Evolutionary conservation across 345 rosid genomes (phyloP), one percentile per base, ranked within the genome.

Genomic region (Arabidopsis arenosa): DNA sequence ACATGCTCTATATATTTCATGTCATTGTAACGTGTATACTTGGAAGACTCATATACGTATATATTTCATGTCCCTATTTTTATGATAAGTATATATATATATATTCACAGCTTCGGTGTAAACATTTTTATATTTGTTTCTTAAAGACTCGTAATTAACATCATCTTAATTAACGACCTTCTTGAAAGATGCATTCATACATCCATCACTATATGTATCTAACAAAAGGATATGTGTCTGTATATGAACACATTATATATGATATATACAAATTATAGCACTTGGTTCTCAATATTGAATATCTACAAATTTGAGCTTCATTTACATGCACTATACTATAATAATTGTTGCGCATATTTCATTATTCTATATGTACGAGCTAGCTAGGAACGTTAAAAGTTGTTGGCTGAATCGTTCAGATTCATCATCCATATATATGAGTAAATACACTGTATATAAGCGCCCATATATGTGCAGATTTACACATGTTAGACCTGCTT

Each of bases 1-100:
- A 2, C 45, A 39, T 72, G 47, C 4, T 73, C 57, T 53, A 51
- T 48, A 48, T 36, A 18, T 18, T 10, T 71, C 66, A 23, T 70
- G 58, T 48, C 28, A 17, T 59, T 71, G 13, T 21, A 44, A 21
- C 15, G 48, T 35, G 63, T 35, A 28, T 15, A 15, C 54, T 39
- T 63, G 69, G 33, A 62, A 53, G 18, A 40, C 61, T 30, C 21
- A 6, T 36, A 18, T 18, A 18, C 33, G n/a, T 23, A 72, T 72
- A 37, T 12, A 72, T 53, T 14, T 9, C 60, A 18, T 18, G 21
- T 18, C 21, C 10, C 40, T 45, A 6, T 32, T 7, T 53, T 26
- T 15, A 3, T 68, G 33, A 39, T 10, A 41, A 23, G 3, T 41
- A 57, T 43, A 45, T 18, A 37, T 37, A 1, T 41, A 57, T 43